A percentile compares a stretch with the other conserved stretches of the same genome.
Conservation (phyloP, 2,329 filamentous ascomycete species). For the Aspergillus puulaauensis region DNA sequence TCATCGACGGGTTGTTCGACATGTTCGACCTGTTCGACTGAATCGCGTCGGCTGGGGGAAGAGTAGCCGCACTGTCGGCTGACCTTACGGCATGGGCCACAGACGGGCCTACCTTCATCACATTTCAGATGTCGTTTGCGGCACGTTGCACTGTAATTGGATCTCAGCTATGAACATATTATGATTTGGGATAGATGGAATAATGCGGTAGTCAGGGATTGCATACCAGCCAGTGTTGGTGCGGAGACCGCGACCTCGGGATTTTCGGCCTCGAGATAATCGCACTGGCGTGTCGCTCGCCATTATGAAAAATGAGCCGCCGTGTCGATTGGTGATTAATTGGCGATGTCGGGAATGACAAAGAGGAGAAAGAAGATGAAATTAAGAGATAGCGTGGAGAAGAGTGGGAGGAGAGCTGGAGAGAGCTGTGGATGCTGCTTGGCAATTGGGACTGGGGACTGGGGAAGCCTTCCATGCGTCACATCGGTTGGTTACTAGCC, state of each 20-base stretch:
- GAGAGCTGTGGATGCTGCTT: no score
- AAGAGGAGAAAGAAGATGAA: background rate
- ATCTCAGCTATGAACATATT: background rate
- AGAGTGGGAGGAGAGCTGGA: no score
- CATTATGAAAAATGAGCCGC: background rate
- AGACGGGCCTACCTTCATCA: slow-evolving; percentile 22
- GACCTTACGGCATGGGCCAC: background rate
- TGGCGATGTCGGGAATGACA: background rate
- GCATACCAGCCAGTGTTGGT: slow-evolving; percentile 30
- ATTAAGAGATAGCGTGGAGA: background rate
- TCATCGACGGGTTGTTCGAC: background rate
- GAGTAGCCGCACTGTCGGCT: background rate
- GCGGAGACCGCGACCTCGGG: slow-evolving; percentile 28
- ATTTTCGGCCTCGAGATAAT: slow-evolving; percentile 19
- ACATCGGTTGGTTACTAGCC: no score
- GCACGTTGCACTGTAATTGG: background rate
- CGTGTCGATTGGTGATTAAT: background rate
- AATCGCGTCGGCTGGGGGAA: background rate
- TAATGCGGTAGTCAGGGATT: background rate
- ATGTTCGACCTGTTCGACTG: background rate
- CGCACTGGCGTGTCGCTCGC: background rate
- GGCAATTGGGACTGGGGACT: no score
- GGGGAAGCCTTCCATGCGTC: no score
- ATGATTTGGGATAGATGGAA: background rate
- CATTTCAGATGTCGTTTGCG: slow-evolving; percentile 33